Base-by-base conservation (phyloP, 306 rosid species). In the Ormosia emarginata region DNA sequence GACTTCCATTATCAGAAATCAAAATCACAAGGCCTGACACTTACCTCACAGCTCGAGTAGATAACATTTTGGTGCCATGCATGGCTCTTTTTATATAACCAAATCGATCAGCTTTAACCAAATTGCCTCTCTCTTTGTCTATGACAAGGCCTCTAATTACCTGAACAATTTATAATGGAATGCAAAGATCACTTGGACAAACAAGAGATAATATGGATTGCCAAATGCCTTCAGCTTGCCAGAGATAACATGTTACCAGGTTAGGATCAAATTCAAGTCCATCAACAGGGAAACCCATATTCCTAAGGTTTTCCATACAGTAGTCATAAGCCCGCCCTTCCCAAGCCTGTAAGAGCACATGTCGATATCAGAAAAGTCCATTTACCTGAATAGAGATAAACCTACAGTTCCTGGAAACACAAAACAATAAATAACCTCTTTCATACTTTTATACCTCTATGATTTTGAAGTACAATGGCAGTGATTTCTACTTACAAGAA, bases 61-160 rank as follows among this genome's bases (percentile, higher is more conserved):
- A 95, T 44, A 95, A 85, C 99, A 95, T 95, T 67, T 74, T 73
- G 70, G 99, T 93, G 70, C 99, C 99, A 75, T 95, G 99, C 97
- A 95, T 93, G 69, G 97, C 99, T 88, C 99, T 92, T 84, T 93
- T 89, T 32, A 95, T 47, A 80, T 95, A 93, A 84, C 99, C 98
- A 86, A 95, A 95, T 61, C 99, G 94, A 83, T 95, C 99, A 76
- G 99, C 90, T 89, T 93, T 95, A 56, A 95, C 99, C 87, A 95
- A 87, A 86, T 95, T 95, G 57, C 99, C 99, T 72, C 83, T 93
- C 85, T 91, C 97, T 88, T 93, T 95, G 90, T 95, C 99, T 83
- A 95, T 93, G 76, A 95, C 99, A 61, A 95, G 99, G 81, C 99
- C 99, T 85, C 99, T 91, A 78, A 95, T 95, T 58, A 95, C 99